Percentiles rank a stretch among this genome's conserved stretches.
phyloP scores from a whole-genome alignment of 1,139 yeast genomes.

The Geotrichum macrosporum region DNA sequence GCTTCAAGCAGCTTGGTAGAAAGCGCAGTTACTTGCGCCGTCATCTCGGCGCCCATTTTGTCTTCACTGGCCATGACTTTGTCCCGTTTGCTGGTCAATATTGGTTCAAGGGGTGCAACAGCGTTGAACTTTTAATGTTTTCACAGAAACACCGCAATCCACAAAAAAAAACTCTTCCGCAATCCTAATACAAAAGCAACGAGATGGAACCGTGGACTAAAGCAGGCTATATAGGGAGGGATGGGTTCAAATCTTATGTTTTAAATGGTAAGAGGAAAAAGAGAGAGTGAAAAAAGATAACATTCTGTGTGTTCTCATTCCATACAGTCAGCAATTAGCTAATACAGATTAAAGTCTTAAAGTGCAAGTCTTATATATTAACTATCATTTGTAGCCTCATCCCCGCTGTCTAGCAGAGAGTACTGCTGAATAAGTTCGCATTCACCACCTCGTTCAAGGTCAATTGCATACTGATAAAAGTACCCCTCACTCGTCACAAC shows the following conservation, averaged over 20 bases:
- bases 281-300: background rate
- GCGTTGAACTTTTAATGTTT: too few relatives aligned
- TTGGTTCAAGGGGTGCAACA: constrained; percentile 11
- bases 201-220: background rate
- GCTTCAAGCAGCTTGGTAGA: constrained; percentile 39
- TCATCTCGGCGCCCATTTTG: constrained; percentile 18
- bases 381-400: background rate
- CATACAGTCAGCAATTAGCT: constrained; percentile 1
- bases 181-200: too few relatives aligned
- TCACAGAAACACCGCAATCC: too few relatives aligned
- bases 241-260: background rate
- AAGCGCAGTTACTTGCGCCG: constrained; percentile 36
- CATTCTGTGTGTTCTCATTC: constrained; percentile 3
- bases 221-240: background rate
- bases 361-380: background rate
- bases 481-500: constrained; percentile 87
- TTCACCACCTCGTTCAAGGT: constrained; percentile 90
- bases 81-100: background rate
- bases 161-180: too few relatives aligned
- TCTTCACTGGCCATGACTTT: constrained; percentile 3
- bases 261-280: background rate
- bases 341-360: background rate
- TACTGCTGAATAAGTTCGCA: constrained; percentile 75
- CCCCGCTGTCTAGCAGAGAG: constrained; percentile 36
- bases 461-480: constrained; percentile 79